phyloP scores from a whole-genome alignment of 1,139 yeast genomes.

The Candida glucosophila region DNA sequence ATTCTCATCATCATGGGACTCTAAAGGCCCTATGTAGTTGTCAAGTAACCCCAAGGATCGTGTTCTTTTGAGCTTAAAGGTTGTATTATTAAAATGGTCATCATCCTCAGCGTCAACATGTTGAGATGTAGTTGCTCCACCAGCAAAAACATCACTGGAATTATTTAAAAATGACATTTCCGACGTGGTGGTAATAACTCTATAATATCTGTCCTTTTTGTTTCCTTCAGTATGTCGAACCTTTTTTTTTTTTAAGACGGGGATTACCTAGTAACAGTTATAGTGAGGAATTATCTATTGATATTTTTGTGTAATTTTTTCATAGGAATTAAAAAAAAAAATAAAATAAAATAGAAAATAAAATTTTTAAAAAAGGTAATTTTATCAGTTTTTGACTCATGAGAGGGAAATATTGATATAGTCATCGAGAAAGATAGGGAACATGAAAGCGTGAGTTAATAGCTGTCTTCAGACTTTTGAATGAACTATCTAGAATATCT shows the following conservation, averaged over 20 bases:
- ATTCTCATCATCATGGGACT: conserved; percentile 2
- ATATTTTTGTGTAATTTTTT: conserved; percentile 6
- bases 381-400: too few relatives aligned
- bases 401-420: too few relatives aligned
- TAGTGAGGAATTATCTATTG: conserved; percentile 3
- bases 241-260: not conserved
- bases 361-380: too few relatives aligned
- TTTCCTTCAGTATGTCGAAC: too few relatives aligned
- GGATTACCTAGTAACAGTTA: conserved; percentile 1
- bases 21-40: conserved; percentile 44
- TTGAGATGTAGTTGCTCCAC: conserved; percentile 47
- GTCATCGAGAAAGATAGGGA: too few relatives aligned
- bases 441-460: too few relatives aligned
- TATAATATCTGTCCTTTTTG: too few relatives aligned
- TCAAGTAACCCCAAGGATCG: conserved; percentile 78
- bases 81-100: conserved; percentile 60
- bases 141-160: conserved; percentile 33
- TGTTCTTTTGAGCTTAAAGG: conserved; percentile 75
- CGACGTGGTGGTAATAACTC: too few relatives aligned
- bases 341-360: too few relatives aligned
- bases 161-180: conserved; percentile 6
- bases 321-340: conserved; percentile 1
- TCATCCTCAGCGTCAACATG: conserved; percentile 67
- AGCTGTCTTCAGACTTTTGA: too few relatives aligned
- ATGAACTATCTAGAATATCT: too few relatives aligned